Evolutionary conservation across 176 grass and related monocot species (phyloP).

Genomic region (Oryza nivara): DNA sequence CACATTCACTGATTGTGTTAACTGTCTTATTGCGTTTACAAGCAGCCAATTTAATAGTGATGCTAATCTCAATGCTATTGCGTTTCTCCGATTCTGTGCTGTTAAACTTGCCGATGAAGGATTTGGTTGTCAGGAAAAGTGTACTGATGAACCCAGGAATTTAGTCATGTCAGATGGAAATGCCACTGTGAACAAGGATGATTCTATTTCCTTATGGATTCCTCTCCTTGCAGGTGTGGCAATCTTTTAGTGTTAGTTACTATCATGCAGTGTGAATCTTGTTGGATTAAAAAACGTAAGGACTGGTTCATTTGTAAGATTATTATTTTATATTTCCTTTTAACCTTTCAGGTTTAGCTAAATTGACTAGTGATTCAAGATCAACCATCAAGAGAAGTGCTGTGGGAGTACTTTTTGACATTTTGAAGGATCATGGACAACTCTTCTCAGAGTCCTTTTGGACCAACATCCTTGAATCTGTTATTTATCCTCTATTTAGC

Average conservation of each 20-base stretch:
- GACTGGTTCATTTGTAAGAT: slow-evolving; percentile 13
- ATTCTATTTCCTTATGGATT: slow-evolving; percentile 84
- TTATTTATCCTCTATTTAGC: slow-evolving; percentile 82
- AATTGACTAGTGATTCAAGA: slow-evolving; percentile 84
- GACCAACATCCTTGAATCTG: slow-evolving; percentile 71
- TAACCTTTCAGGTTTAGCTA: slow-evolving; percentile 77
- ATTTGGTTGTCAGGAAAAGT: slow-evolving; percentile 65
- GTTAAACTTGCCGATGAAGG: slow-evolving; percentile 93
- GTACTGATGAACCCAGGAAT: slow-evolving; percentile 42
- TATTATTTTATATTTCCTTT: not conserved
- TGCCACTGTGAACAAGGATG: slow-evolving; percentile 61
- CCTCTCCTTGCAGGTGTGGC: slow-evolving; percentile 72
- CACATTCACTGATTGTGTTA: slow-evolving; percentile 91
- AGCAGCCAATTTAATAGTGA: slow-evolving; percentile 94
- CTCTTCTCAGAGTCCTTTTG: slow-evolving; percentile 77
- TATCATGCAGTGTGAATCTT: slow-evolving; percentile 8
- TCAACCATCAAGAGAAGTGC: slow-evolving; percentile 83
- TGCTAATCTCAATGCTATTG: slow-evolving; percentile 93
- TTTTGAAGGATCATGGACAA: slow-evolving; percentile 91
- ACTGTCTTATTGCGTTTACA: slow-evolving; percentile 93
- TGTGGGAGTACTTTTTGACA: slow-evolving; percentile 95
- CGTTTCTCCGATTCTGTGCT: slow-evolving; percentile 94
- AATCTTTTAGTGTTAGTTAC: not conserved
- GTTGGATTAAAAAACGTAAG: slow-evolving; percentile 34
- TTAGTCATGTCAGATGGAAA: slow-evolving; percentile 57